Conservation (phyloP, 495 filamentous ascomycete species). For the Darksidea phi region DNA sequence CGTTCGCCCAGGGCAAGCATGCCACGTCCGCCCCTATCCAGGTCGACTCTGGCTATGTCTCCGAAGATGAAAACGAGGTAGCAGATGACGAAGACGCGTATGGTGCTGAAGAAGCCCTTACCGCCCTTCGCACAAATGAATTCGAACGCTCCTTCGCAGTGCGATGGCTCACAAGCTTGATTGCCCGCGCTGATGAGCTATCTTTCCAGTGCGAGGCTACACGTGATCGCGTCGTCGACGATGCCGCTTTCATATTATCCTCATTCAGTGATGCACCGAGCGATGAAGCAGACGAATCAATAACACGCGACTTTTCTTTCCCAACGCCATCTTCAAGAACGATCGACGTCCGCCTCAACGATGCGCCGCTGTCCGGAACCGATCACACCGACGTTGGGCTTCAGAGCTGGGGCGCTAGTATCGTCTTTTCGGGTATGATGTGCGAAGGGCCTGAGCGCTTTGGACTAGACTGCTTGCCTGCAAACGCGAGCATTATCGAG, state of each 20-base stretch:
- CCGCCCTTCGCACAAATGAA: constrained; percentile 9
- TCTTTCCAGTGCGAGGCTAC: constrained; percentile 7
- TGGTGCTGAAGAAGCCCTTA: neutral
- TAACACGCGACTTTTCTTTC: constrained; percentile 21
- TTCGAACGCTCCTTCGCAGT: constrained; percentile 20
- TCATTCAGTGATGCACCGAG: constrained; percentile 14
- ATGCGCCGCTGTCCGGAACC: constrained; percentile 28
- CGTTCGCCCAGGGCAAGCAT: neutral
- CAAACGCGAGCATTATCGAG: constrained; percentile 8
- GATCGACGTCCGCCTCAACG: constrained; percentile 18
- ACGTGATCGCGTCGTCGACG: constrained; percentile 7
- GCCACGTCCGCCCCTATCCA: neutral
- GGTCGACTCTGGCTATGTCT: constrained; percentile 27
- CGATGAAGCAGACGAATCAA: neutral
- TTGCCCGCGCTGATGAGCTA: constrained; percentile 14
- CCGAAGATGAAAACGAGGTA: constrained; percentile 15
- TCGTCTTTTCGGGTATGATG: constrained; percentile 14
- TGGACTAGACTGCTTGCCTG: neutral
- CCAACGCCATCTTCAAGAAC: neutral
- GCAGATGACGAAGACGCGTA: too few species aligned
- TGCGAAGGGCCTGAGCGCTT: constrained; percentile 12
- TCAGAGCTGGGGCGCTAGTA: constrained; percentile 31
- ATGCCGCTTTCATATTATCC: constrained; percentile 20
- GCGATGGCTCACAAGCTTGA: constrained; percentile 24
- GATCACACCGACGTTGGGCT: constrained; percentile 31